Evolutionary conservation across 306 rosid species (phyloP).

Genomic region (Cicer bijugum): DNA sequence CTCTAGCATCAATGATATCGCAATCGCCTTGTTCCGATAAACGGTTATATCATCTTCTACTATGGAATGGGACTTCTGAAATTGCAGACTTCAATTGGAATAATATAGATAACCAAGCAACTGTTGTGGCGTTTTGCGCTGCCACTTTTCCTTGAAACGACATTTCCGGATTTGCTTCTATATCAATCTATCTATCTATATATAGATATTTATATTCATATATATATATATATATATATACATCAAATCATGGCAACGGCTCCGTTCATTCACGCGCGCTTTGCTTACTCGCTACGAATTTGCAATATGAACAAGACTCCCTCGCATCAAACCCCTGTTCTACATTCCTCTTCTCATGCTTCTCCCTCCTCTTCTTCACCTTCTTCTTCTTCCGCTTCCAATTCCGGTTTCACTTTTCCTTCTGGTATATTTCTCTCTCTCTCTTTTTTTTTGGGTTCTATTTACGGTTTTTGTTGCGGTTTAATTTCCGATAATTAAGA

Average conservation of each 20-base stretch:
- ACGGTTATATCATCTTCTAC: not conserved
- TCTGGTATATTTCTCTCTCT: conserved; percentile 30
- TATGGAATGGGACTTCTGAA: not conserved
- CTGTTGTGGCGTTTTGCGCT: not conserved
- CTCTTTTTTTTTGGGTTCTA: not conserved
- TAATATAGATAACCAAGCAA: too few relatives aligned
- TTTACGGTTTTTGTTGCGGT: not conserved
- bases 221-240: not conserved
- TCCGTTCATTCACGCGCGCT: conserved; percentile 48
- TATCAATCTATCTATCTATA: not conserved
- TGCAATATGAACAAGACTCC: conserved; percentile 33
- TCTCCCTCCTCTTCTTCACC: conserved; percentile 13
- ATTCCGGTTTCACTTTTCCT: conserved; percentile 38
- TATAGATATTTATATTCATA: too few relatives aligned
- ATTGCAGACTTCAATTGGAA: not conserved
- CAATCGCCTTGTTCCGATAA: not conserved
- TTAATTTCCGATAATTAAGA: not conserved
- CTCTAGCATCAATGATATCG: not conserved
- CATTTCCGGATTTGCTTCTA: conserved; percentile 16
- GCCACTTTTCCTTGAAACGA: conserved; percentile 6
- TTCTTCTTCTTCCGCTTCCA: conserved; percentile 41
- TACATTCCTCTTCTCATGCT: conserved; percentile 12
- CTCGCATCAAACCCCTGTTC: conserved; percentile 25
- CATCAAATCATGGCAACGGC: conserved; percentile 41
- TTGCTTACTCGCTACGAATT: conserved; percentile 33